Evolutionary conservation across 2,329 filamentous ascomycete species (phyloP).

Genomic region (Byssochlamys sp.): DNA sequence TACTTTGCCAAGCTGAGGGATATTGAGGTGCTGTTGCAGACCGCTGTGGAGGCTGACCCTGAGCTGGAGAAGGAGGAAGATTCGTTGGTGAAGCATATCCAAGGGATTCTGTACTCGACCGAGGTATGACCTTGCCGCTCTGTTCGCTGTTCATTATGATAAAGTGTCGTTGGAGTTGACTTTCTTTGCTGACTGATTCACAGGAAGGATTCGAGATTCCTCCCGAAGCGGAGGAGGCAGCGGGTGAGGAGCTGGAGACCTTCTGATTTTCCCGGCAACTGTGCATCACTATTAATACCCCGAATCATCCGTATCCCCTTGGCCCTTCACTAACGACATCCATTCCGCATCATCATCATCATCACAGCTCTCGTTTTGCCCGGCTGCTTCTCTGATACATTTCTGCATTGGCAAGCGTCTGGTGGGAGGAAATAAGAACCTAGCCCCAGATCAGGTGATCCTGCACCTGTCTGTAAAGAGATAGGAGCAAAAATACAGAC

Average conservation of each 20-base stretch:
- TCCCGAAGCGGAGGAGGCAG: conserved; percentile 17
- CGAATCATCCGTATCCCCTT: background rate
- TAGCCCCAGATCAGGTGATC: background rate
- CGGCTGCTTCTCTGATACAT: background rate
- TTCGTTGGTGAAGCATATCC: conserved; percentile 86
- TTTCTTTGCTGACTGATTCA: conserved; percentile 3
- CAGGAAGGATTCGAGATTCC: conserved; percentile 26
- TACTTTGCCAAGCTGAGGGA: conserved; percentile 98
- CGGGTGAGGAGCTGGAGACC: conserved; percentile 21
- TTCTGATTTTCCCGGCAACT: conserved; percentile 14
- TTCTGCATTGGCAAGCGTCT: background rate
- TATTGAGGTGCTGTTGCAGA: conserved; percentile 89
- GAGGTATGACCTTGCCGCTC: conserved; percentile 51
- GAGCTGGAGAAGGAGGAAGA: conserved; percentile 91
- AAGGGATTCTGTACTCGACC: conserved; percentile 92
- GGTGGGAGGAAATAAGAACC: background rate
- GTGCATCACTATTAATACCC: conserved; percentile 18
- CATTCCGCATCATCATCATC: background rate
- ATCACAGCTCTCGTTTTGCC: background rate
- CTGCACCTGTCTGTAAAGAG: background rate
- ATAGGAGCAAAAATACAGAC: background rate
- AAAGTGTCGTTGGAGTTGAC: background rate
- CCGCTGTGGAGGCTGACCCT: conserved; percentile 82
- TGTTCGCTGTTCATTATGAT: background rate
- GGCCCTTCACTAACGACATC: background rate